Base-by-base conservation (phyloP, 352 stramenopile species). In the Globisporangium irregulare region DNA sequence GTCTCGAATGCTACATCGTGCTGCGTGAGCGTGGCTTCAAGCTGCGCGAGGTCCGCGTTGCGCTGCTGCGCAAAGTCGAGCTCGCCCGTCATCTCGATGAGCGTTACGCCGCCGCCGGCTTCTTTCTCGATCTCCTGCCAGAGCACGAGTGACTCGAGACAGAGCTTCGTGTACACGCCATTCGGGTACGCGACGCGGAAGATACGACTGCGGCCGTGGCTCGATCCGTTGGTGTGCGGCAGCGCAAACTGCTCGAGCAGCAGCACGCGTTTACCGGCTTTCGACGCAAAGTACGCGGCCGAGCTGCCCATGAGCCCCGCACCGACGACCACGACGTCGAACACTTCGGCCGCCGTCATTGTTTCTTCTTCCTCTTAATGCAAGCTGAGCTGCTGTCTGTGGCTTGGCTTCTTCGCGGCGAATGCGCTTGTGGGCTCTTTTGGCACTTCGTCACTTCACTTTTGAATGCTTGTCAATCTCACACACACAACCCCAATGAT, bases 111-210 rank as follows among this genome's bases (percentile, higher is more conserved):
- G 4, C 59, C 67, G 36, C 65, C 76, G 4, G 68, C 70, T 20
- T 74, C 62, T 34, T 76, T 66, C 64, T 84, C 81, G 54, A 90
- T 78, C 46, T 72, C 72, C n/a, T 72, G 73, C 80, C 84, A 92
- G 72, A 87, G 69, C n/a, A 75, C 57, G 8, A 90, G 77, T 32
- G 80, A 89, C 43, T 78, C 71, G 41, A 90, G 68, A 66, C 89
- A 87, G 63, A 92, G 77, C 41, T 78, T 75, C 20, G 91, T 89
- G 80, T 95, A 95, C 34, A 73, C 68, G 32, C 74, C 72, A 59
- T 90, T 79, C 51, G 84, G 79, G 66, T 97, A 97, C 12, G 83
- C 89, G 22, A 91, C 78, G n/a, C 87, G 84, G 71, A 91, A 92
- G 69, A 97, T 91, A 60, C 87, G 81, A 41, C 77, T 94, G 24